phyloP scores from a whole-genome alignment of 768 basidiomycete genomes.

The Termitomyces sp. region DNA sequence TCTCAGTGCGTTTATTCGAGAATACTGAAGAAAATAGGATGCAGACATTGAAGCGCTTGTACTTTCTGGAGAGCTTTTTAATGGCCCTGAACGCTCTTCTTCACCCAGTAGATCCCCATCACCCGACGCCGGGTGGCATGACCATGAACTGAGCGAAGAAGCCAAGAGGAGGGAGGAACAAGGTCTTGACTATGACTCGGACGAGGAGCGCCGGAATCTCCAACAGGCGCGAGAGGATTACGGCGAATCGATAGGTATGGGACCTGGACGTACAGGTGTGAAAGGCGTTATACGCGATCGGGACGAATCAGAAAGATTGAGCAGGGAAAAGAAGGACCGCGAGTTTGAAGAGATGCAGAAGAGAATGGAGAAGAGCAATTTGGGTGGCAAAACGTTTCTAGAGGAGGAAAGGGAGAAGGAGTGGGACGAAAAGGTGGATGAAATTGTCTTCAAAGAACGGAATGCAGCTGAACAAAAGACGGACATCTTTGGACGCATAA shows the following conservation, averaged over 20 bases:
- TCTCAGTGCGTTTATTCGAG: neutral
- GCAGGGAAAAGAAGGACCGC: conserved; percentile 45
- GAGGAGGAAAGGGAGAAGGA: conserved; percentile 69
- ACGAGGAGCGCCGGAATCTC: conserved; percentile 33
- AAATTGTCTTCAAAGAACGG: conserved; percentile 40
- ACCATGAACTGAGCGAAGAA: conserved; percentile 40
- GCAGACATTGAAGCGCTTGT: conserved; percentile 25
- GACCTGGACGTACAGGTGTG: conserved; percentile 81
- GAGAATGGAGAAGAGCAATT: conserved; percentile 59
- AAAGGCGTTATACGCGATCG: conserved; percentile 86
- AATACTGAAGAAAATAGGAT: conserved; percentile 14
- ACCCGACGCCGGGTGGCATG: conserved; percentile 53
- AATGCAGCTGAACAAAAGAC: conserved; percentile 27
- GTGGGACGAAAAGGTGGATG: conserved; percentile 42
- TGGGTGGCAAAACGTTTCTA: conserved; percentile 70
- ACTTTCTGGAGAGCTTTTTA: conserved; percentile 70
- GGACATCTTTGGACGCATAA: conserved; percentile 44
- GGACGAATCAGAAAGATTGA: conserved; percentile 58
- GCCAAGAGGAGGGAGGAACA: conserved; percentile 29
- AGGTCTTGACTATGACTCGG: conserved; percentile 43
- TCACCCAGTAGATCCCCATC: conserved; percentile 68
- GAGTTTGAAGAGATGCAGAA: conserved; percentile 51
- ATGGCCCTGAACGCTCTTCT: conserved; percentile 44
- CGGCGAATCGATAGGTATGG: conserved; percentile 75
- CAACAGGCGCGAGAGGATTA: conserved; percentile 26